phyloP scores from a whole-genome alignment of 2,329 filamentous ascomycete species.

The Xylariaceae sp. region DNA sequence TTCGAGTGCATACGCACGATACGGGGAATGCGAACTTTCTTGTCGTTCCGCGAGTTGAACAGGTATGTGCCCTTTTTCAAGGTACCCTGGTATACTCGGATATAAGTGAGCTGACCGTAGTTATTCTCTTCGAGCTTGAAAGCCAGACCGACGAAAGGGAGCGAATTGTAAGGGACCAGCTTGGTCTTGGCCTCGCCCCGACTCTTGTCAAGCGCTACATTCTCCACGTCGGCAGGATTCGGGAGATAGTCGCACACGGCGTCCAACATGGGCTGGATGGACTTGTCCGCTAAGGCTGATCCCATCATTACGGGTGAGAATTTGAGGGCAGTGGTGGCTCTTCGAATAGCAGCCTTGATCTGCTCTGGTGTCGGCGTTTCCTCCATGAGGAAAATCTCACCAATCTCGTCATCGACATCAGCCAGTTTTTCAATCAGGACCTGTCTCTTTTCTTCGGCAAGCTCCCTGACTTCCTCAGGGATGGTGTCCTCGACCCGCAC shows the following conservation, averaged over 20 bases:
- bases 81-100: conserved; percentile 93
- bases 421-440: conserved; percentile 91
- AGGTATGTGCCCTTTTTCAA: conserved; percentile 85
- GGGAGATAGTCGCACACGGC: conserved; percentile 94
- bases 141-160: conserved; percentile 91
- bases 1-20: conserved; percentile 99
- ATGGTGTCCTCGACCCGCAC: conserved; percentile 76
- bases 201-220: conserved; percentile 80
- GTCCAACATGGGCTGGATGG: conserved; percentile 93
- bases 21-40: conserved; percentile 93
- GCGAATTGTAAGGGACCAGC: conserved; percentile 85
- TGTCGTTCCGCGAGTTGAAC: conserved; percentile 89
- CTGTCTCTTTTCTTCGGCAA: conserved; percentile 77
- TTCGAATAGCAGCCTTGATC: conserved; percentile 87
- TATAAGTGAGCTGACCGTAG: conserved; percentile 96
- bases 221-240: conserved; percentile 84
- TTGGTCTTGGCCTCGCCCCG: conserved; percentile 76
- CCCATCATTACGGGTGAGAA: conserved; percentile 97
- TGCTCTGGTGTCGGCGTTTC: conserved; percentile 72
- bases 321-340: conserved; percentile 82
- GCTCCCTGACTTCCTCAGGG: conserved; percentile 69
- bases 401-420: conserved; percentile 97
- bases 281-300: conserved; percentile 90
- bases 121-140: conserved; percentile 99
- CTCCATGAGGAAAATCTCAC: conserved; percentile 90